phyloP scores from a whole-genome alignment of 306 rosid genomes.

The Casuarina cunninghamiana region DNA sequence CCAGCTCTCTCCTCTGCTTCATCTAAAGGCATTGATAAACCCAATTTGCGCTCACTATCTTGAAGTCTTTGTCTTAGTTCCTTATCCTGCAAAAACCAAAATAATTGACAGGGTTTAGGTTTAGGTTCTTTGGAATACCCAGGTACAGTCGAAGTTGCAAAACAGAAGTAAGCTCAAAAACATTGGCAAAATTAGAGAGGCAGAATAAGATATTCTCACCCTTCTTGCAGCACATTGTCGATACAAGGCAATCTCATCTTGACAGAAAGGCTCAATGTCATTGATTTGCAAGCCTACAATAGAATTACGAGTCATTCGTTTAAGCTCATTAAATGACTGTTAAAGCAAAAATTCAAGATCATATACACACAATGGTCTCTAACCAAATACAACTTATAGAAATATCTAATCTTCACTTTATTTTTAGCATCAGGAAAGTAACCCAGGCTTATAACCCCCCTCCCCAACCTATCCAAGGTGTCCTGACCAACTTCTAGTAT shows the following conservation, averaged over 20 bases:
- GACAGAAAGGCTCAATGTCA: slow-evolving; percentile 95
- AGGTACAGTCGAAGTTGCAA: background rate
- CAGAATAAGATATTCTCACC: slow-evolving; percentile 47
- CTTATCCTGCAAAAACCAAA: slow-evolving; percentile 54
- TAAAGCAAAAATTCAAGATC: background rate
- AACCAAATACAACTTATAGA: background rate
- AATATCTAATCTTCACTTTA: slow-evolving; percentile 1
- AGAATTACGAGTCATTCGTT: background rate
- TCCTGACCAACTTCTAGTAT: background rate
- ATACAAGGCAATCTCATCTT: slow-evolving; percentile 82
- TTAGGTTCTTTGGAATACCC: slow-evolving; percentile 2
- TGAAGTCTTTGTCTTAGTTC: slow-evolving; percentile 74
- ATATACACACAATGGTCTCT: background rate
- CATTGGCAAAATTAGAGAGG: slow-evolving; percentile 13
- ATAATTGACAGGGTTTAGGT: background rate
- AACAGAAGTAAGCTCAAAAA: background rate
- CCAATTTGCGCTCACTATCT: slow-evolving; percentile 83
- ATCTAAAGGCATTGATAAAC: slow-evolving; percentile 84
- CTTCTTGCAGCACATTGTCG: slow-evolving; percentile 78
- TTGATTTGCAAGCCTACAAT: slow-evolving; percentile 85
- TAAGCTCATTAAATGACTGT: background rate
- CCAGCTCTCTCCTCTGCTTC: slow-evolving; percentile 77
- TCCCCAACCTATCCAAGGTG: background rate
- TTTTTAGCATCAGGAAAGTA: slow-evolving; percentile 1
- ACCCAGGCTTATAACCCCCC: background rate